Evolutionary conservation across 176 grass and related monocot species (phyloP), one percentile per base, ranked within the genome.

Genomic region (Ampelocalamus luodianensis): DNA sequence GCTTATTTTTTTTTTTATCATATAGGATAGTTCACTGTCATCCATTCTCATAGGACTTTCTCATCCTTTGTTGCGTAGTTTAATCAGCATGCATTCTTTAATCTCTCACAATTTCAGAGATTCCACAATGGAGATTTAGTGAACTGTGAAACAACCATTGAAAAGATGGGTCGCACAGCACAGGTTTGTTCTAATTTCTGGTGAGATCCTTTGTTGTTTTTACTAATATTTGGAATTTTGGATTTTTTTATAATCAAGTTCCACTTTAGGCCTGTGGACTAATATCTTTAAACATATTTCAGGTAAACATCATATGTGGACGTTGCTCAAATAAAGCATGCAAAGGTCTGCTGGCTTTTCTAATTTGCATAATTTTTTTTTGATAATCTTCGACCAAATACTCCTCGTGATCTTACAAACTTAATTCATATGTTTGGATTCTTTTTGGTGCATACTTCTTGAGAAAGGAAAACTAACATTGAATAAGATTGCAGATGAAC

Each of bases 231-330:
- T 16, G 5, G 27, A 40, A 37, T 46, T 17, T 56, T 59, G 4
- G 20, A 45, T 14, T 64, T 40, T 61, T 63, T 26, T 22, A 67
- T 34, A 34, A 34, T 32, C 40, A 69, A 69, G 29, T 74, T 44
- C 27, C 38, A 42, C 34, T 58, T 53, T 45, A 46, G 38, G n/a
- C 2, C 12, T 80, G 10, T 71, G 55, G 69, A 54, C 22, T 82
- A 34, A 62, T 16, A 39, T 81, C 39, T 36, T 54, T 68, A 2
- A 86, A 45, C 45, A 24, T 45, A 67, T 90, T 89, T 93, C 71
- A 98, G 93, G 96, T 98, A 43, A 93, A 93, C 69, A 93, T 98
- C 88, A 81, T 90, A 78, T 98, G 96, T 75, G 93, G 96, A 58
- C 80, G 62, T 68, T 98, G 96, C 86, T 85, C 85, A 85, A 90